These are phyloP conservation scores for Eimeria falciformis DNA, from an alignment of 169 alveolate genomes.

Conservation along the genomic window DNA sequence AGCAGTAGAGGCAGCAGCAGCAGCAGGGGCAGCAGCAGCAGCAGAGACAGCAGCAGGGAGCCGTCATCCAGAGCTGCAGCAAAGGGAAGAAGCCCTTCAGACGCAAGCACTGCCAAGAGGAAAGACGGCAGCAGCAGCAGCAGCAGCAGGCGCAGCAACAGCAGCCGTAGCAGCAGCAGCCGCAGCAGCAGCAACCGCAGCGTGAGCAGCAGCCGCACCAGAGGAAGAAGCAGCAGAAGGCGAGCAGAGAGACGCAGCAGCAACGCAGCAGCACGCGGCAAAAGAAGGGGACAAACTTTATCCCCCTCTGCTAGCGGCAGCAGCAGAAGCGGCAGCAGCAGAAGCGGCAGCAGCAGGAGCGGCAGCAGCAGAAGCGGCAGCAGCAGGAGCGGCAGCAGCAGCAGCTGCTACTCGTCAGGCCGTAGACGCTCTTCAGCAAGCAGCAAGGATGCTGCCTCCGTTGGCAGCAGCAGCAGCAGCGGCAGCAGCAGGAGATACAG, in stretches of 20 bases:
- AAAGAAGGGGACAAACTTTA: not conserved
- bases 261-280: not conserved
- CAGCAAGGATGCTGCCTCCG: conserved; percentile 13
- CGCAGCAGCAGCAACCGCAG: conserved; percentile 13
- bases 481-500: not conserved
- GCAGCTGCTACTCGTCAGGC: not conserved
- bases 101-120: not conserved
- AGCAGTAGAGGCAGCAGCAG: too few relatives aligned
- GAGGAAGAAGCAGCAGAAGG: not conserved
- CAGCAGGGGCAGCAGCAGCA: conserved; percentile 33
- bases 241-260: too few relatives aligned
- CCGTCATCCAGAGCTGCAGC: not conserved
- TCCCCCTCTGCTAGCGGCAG: not conserved
- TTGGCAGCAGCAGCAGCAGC: conserved; percentile 55
- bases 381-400: conserved; percentile 44
- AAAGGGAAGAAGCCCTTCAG: not conserved
- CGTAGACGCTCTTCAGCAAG: conserved; percentile 1
- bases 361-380: conserved; percentile 44
- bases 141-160: not conserved
- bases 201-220: not conserved
- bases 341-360: not conserved
- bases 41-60: conserved; percentile 42
- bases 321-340: not conserved
- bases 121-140: conserved; percentile 6
- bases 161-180: not conserved